phyloP scores from a whole-genome alignment of 768 basidiomycete genomes.

The Tylopilus sp. region DNA sequence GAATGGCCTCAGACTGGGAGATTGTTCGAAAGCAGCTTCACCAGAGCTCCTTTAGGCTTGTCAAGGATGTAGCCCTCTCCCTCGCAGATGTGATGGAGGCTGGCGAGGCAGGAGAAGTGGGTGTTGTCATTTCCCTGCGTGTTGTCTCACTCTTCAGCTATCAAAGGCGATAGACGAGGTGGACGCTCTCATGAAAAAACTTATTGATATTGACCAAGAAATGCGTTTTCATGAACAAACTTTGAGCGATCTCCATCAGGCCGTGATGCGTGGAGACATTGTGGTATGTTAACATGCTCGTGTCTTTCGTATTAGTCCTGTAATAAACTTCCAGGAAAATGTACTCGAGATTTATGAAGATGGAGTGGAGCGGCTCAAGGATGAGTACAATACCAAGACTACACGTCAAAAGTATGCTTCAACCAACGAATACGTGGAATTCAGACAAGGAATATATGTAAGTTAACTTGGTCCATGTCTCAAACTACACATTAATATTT shows the following conservation, averaged over 20 bases:
- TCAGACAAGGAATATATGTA: conserved; percentile 68
- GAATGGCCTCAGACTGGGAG: conserved; percentile 63
- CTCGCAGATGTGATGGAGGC: conserved; percentile 62
- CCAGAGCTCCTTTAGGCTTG: conserved; percentile 39
- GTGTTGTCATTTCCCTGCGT: conserved; percentile 9
- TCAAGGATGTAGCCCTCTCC: conserved; percentile 51
- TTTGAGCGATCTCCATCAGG: conserved; percentile 55
- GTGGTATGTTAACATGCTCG: conserved; percentile 44
- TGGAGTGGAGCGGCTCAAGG: conserved; percentile 39
- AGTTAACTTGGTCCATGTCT: conserved; percentile 24
- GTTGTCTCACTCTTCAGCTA: not conserved
- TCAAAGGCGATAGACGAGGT: conserved; percentile 54
- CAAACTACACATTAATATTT: conserved; percentile 7
- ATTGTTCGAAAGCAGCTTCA: conserved; percentile 49
- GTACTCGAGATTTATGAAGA: conserved; percentile 48
- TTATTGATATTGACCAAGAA: conserved; percentile 64
- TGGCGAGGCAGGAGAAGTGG: conserved; percentile 50
- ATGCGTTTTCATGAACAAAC: conserved; percentile 54
- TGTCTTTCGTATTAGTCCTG: not conserved
- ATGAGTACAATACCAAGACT: conserved; percentile 57
- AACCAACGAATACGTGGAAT: conserved; percentile 52
- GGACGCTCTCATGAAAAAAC: conserved; percentile 62
- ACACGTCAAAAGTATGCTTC: conserved; percentile 78
- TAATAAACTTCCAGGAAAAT: conserved; percentile 41
- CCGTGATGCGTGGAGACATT: conserved; percentile 50